Evolutionary conservation across 495 filamentous ascomycete genomes (phyloP), one percentile per base, ranked within the genome.

Genomic region (Lentithecium fluviatile): DNA sequence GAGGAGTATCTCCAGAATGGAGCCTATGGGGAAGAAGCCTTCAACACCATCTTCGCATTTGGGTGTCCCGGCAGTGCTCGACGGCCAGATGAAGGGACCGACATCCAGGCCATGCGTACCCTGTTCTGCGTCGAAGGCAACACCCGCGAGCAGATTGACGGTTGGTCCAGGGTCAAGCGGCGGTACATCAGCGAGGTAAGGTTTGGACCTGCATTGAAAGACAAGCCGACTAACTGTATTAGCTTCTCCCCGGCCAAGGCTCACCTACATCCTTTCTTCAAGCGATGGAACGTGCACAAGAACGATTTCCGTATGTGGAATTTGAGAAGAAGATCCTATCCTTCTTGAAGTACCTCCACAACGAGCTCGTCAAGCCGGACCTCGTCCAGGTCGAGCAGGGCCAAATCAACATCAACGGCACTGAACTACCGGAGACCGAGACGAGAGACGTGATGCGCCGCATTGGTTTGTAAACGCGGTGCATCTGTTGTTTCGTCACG

Each of bases 1-100:
- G 81, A 84, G 64, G 77, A 79, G 55, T 76, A 76, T 42, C 66
- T 74, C 13, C 62, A 75, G 24, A 71, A 67, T 25, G 72, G 68
- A 11, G 57, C 54, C 6, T 49, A 45, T 34, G 65, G 68, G 0
- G 58, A 60, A 36, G 60, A 62, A 26, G 8, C 56, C 15, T 58
- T 73, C 38, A 66, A 72, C 36, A 57, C 60, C 15, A 69, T 70
- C 37, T 75, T 75, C 56, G 46, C 62, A 8, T 66, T 60, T 34
- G 65, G 65, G 0, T 64, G 65, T 51, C 65, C 65, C 2, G 55
- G 51, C 10, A 42, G 23, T 10, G 37, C 55, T 6, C 29, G 36
- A 7, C 45, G 58, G 23, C 45, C 53, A 1, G 67, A 61, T 17
- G 64, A 69, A 37, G 58, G 56, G 10, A 54, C 36, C 10, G 66